Evolutionary conservation across 2,329 filamentous ascomycete species (phyloP).

Genomic region (Penicillium brasilianum): DNA sequence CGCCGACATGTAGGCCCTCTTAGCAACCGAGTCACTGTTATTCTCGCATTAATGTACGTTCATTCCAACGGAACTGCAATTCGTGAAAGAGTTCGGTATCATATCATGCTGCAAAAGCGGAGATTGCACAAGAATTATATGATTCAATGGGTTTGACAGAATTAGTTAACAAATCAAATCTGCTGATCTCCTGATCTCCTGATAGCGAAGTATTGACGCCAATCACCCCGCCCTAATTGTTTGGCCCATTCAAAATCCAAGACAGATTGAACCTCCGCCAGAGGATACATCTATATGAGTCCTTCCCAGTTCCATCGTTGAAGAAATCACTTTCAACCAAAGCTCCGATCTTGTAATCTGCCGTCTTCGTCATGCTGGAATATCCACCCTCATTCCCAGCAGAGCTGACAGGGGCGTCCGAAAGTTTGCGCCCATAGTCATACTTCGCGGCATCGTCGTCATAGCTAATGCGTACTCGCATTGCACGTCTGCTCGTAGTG

Average conservation of each 20-base stretch:
- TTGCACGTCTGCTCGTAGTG: background rate
- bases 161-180: background rate
- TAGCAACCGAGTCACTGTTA: no score
- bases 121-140: no score
- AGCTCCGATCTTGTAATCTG: constrained; percentile 2
- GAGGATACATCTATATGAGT: background rate
- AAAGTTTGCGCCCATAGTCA: constrained; percentile 4
- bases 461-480: constrained; percentile 3
- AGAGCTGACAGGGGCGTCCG: background rate
- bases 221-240: background rate
- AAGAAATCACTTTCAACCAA: constrained; percentile 6
- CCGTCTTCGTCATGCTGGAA: constrained; percentile 4
- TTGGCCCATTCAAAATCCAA: background rate
- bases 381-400: background rate
- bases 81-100: no score
- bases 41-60: no score
- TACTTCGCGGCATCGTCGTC: background rate
- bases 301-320: constrained; percentile 1
- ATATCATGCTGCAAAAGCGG: no score
- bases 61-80: no score
- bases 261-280: constrained; percentile 3
- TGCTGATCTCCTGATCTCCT: no score
- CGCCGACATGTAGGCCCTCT: no score
- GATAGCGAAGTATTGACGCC: no score
- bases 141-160: background rate